Conservation (phyloP, 23 red algal genomes). For the Gracilaria domingensis region DNA sequence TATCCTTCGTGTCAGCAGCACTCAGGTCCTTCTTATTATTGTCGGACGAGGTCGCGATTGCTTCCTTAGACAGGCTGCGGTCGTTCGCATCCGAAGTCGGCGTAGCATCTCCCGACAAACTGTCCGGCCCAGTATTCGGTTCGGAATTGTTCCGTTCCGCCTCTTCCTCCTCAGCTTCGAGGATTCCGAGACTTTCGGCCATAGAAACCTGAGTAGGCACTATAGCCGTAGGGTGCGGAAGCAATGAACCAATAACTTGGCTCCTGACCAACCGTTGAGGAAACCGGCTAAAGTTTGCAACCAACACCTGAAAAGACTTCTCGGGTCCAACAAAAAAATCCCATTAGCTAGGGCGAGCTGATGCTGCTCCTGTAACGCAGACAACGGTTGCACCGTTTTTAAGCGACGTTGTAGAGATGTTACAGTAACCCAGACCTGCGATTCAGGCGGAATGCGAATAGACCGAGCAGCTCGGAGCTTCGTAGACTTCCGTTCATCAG, state of each 20-base stretch:
- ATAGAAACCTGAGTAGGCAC: neutral
- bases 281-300: neutral
- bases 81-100: too few relatives aligned
- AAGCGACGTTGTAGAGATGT: neutral
- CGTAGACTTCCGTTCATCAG: neutral
- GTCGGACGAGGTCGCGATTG: too few relatives aligned
- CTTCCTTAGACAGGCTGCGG: too few relatives aligned
- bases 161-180: too few relatives aligned
- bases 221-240: neutral
- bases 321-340: neutral
- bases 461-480: neutral
- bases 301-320: neutral
- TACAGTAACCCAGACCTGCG: neutral
- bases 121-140: too few relatives aligned
- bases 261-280: neutral
- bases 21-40: too few relatives aligned
- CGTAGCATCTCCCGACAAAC: too few relatives aligned
- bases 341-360: neutral
- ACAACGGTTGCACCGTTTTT: constrained; percentile 4
- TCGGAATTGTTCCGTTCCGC: too few relatives aligned
- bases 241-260: neutral
- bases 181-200: neutral
- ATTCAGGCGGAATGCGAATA: neutral
- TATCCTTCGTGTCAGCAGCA: too few relatives aligned
- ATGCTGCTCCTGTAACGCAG: neutral